Conservation (phyloP, 2,329 filamentous ascomycete genomes). For the Cadophora sp. region DNA sequence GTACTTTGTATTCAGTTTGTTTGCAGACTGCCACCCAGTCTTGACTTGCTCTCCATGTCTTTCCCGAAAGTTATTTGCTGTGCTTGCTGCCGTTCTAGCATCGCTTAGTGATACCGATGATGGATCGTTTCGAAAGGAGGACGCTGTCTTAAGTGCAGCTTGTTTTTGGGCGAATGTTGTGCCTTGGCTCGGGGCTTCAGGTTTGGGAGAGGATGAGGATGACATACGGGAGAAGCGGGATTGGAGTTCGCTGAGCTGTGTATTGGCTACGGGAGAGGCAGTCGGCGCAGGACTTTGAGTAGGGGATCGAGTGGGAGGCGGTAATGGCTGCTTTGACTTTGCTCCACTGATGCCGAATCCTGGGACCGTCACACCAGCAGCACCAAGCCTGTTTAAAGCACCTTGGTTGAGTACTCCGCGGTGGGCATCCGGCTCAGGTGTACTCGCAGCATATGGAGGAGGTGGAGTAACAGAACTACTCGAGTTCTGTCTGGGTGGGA, state of each 20-base stretch:
- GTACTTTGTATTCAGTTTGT: slow-evolving; percentile 44
- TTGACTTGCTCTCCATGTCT: slow-evolving; percentile 65
- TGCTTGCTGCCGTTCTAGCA: slow-evolving; percentile 56
- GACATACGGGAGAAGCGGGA: slow-evolving; percentile 44
- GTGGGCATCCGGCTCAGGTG: slow-evolving; percentile 40
- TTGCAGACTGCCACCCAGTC: slow-evolving; percentile 53
- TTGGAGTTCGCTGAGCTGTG: slow-evolving; percentile 45
- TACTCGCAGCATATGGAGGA: slow-evolving; percentile 42
- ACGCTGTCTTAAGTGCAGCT: slow-evolving; percentile 57
- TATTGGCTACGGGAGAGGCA: slow-evolving; percentile 25
- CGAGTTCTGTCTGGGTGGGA: slow-evolving; percentile 55
- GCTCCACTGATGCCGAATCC: slow-evolving; percentile 63
- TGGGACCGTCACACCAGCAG: slow-evolving; percentile 71
- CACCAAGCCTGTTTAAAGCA: slow-evolving; percentile 61
- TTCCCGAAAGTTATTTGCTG: slow-evolving; percentile 64
- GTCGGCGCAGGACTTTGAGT: slow-evolving; percentile 30
- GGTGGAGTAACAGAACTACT: slow-evolving; percentile 45
- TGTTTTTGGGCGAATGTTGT: slow-evolving; percentile 62
- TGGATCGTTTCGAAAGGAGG: slow-evolving; percentile 56
- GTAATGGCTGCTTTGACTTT: slow-evolving; percentile 44
- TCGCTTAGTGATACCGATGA: slow-evolving; percentile 58
- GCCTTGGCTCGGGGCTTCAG: slow-evolving; percentile 47
- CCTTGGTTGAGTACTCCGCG: slow-evolving; percentile 47
- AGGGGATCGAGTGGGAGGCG: slow-evolving; percentile 39
- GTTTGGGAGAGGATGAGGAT: slow-evolving; percentile 41